These are phyloP conservation scores for Amphicarpaea edgeworthii DNA, from an alignment of 306 rosid species.

Conservation along the genomic window DNA sequence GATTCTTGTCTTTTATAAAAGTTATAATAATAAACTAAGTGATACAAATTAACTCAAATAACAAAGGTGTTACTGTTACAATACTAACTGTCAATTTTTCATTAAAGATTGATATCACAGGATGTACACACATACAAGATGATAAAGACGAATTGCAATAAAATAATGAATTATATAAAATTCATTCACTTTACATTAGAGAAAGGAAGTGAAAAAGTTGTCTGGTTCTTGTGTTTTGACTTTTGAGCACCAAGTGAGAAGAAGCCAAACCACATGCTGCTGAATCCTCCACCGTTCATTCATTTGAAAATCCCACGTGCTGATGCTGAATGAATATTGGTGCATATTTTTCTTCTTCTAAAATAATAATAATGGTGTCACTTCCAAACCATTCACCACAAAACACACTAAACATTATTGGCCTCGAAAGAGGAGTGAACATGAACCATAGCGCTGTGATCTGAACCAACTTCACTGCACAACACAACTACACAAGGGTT, in stretches of 20 bases:
- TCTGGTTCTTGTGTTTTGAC: neutral
- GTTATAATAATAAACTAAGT: no score
- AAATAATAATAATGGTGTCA: conserved; percentile 9
- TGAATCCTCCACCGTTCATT: conserved; percentile 10
- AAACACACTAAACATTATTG: neutral
- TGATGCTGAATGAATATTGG: no score
- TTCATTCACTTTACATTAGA: neutral
- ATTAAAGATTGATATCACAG: no score
- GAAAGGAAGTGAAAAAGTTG: neutral
- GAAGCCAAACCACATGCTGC: neutral
- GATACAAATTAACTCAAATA: no score
- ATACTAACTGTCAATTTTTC: no score
- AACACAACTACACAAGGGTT: neutral
- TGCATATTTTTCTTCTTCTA: neutral
- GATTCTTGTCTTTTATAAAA: no score
- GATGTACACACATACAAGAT: no score
- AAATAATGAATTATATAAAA: neutral
- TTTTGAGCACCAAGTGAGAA: neutral
- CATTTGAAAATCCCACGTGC: conserved; percentile 33
- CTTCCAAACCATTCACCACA: neutral
- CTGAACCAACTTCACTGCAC: neutral
- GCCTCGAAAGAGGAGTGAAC: neutral
- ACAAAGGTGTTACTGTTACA: no score
- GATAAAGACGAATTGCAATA: no score
- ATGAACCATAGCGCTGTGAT: neutral